Evolutionary conservation across 2,329 filamentous ascomycete genomes (phyloP).

Genomic region (Penicillium italicum): DNA sequence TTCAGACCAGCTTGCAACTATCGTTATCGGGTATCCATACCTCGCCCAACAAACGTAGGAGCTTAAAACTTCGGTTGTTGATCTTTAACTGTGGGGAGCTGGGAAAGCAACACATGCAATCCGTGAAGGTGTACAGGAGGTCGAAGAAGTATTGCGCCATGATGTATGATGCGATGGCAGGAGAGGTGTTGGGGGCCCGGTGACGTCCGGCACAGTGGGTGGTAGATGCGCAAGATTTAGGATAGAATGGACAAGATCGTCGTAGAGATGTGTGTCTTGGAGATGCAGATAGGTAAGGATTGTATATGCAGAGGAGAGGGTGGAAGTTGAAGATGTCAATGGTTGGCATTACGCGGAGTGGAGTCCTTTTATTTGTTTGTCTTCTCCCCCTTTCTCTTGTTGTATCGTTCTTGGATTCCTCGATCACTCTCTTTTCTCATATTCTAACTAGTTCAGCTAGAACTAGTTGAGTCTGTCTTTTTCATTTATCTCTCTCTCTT

Average conservation of each 20-base stretch:
- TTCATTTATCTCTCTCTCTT: not conserved
- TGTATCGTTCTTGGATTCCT: not conserved
- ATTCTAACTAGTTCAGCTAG: not conserved
- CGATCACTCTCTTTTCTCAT: not conserved
- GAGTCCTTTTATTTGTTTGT: slow-evolving; percentile 24
- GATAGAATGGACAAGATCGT: not conserved
- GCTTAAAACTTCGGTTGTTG: slow-evolving; percentile 93
- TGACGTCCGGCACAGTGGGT: not conserved
- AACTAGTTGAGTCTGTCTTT: not conserved
- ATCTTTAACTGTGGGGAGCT: slow-evolving; percentile 91
- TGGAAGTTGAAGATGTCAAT: slow-evolving; percentile 1
- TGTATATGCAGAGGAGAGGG: slow-evolving; percentile 7
- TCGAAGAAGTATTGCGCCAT: slow-evolving; percentile 88
- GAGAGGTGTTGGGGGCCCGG: not conserved
- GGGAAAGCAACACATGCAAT: slow-evolving; percentile 95
- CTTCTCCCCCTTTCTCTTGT: slow-evolving; percentile 12
- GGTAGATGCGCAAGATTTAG: not conserved
- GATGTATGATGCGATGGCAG: slow-evolving; percentile 10
- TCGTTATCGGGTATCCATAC: slow-evolving; percentile 45
- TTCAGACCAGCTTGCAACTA: slow-evolving; percentile 8
- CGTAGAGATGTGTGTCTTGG: not conserved
- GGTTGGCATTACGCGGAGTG: slow-evolving; percentile 19
- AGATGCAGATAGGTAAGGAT: slow-evolving; percentile 3
- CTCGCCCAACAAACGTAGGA: slow-evolving; percentile 88
- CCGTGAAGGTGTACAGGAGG: slow-evolving; percentile 84